Conservation (phyloP, 1,139 yeast species). For the Pichia sp. region DNA sequence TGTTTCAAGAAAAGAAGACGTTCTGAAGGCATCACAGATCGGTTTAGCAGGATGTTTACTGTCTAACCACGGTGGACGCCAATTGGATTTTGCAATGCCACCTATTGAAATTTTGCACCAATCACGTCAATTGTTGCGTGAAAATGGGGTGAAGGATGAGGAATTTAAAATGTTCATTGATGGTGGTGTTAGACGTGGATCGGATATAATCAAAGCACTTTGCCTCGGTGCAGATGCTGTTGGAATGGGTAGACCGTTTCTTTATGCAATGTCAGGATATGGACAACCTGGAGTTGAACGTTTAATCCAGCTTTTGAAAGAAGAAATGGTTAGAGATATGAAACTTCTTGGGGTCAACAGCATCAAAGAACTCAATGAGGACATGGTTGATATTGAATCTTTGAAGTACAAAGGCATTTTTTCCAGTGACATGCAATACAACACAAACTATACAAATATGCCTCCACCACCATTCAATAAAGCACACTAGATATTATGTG, state of each 20-base stretch:
- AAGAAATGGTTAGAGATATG: slow-evolving; percentile 52
- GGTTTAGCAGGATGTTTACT: slow-evolving; percentile 58
- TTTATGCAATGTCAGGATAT: slow-evolving; percentile 64
- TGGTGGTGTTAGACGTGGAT: slow-evolving; percentile 68
- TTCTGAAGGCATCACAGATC: slow-evolving; percentile 47
- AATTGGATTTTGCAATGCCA: slow-evolving; percentile 59
- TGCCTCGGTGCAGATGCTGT: slow-evolving; percentile 72
- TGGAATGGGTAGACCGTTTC: slow-evolving; percentile 62
- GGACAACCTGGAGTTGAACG: slow-evolving; percentile 60
- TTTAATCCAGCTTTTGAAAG: slow-evolving; percentile 48
- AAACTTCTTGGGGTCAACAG: slow-evolving; percentile 48
- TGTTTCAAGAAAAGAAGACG: slow-evolving; percentile 51
- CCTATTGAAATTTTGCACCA: slow-evolving; percentile 66
- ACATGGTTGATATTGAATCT: slow-evolving; percentile 43
- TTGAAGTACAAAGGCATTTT: slow-evolving; percentile 21
- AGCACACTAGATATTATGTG: too few relatives aligned
- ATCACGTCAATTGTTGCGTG: slow-evolving; percentile 47
- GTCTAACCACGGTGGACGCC: slow-evolving; percentile 73
- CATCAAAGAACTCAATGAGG: slow-evolving; percentile 42
- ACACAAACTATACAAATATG: slow-evolving; percentile 16
- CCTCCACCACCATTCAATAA: slow-evolving; percentile 16
- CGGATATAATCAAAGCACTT: slow-evolving; percentile 60
- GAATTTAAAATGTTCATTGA: slow-evolving; percentile 49
- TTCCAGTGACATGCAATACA: slow-evolving; percentile 15
- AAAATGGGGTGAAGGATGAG: slow-evolving; percentile 24